Conservation (phyloP, 192 early-diverging fungal genomes). For the Backusella liffmaniae region DNA sequence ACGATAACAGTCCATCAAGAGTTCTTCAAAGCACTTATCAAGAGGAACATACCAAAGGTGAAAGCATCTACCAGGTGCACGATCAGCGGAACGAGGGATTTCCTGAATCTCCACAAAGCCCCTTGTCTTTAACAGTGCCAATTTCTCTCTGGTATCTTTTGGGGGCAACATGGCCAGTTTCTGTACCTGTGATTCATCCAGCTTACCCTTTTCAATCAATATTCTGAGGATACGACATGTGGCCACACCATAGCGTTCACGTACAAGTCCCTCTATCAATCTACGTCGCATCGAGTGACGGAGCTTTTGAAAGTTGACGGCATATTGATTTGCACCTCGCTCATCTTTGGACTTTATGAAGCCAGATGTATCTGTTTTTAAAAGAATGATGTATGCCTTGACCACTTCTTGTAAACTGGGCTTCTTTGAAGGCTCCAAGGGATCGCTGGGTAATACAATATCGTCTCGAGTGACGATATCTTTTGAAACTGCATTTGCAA, state of each 20-base stretch:
- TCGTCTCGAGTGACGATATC: slow-evolving; percentile 31
- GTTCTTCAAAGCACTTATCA: slow-evolving; percentile 45
- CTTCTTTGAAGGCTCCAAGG: not conserved
- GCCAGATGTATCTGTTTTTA: slow-evolving; percentile 51
- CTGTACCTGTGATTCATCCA: slow-evolving; percentile 71
- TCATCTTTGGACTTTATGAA: slow-evolving; percentile 58
- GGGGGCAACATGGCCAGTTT: slow-evolving; percentile 67
- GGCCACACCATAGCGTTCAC: slow-evolving; percentile 58
- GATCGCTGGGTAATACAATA: slow-evolving; percentile 21
- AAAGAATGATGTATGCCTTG: slow-evolving; percentile 58
- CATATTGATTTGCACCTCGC: slow-evolving; percentile 57
- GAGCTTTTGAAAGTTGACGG: slow-evolving; percentile 57
- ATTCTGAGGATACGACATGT: slow-evolving; percentile 64
- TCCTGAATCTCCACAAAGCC: slow-evolving; percentile 53
- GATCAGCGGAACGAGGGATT: slow-evolving; percentile 69
- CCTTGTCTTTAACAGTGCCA: slow-evolving; percentile 52
- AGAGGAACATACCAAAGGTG: slow-evolving; percentile 68
- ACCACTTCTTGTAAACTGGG: slow-evolving; percentile 41
- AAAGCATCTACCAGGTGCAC: slow-evolving; percentile 71
- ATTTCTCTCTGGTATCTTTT: slow-evolving; percentile 59
- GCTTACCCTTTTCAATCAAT: slow-evolving; percentile 68
- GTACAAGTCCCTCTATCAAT: slow-evolving; percentile 54
- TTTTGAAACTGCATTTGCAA: slow-evolving; percentile 44
- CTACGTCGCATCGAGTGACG: slow-evolving; percentile 52
- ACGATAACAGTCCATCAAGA: slow-evolving; percentile 53